These are phyloP conservation scores for Naegleria lovaniensis DNA, from an alignment of 208 protist genomes.

Conservation along the genomic window DNA sequence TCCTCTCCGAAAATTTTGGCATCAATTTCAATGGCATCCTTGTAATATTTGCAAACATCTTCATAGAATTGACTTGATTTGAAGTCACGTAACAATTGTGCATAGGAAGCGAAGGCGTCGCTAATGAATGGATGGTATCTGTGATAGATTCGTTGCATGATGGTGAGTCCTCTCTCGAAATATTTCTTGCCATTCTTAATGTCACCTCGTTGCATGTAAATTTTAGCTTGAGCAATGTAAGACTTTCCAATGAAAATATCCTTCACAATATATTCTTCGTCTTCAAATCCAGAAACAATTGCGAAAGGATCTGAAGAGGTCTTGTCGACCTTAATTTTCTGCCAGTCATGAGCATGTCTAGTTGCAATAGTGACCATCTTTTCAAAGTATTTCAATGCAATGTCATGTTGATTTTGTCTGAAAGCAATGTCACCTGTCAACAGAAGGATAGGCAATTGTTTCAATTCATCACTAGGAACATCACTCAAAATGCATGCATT, in stretches of 20 bases:
- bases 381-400: not conserved
- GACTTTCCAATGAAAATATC: conserved; percentile 7
- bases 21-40: conserved; percentile 17
- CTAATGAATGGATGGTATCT: not conserved
- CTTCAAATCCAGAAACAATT: not conserved
- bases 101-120: not conserved
- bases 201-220: not conserved
- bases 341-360: not conserved
- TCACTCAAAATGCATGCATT: not conserved
- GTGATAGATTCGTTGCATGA: not conserved
- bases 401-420: not conserved
- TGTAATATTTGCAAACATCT: not conserved
- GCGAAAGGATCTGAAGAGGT: not conserved
- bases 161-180: not conserved
- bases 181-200: not conserved
- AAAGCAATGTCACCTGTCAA: not conserved
- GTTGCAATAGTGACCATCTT: not conserved
- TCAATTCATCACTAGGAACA: not conserved
- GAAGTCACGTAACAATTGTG: not conserved
- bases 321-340: not conserved
- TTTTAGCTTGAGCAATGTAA: not conserved
- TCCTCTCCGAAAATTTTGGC: not conserved
- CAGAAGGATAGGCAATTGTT: not conserved
- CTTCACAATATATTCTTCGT: not conserved
- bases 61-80: not conserved